A percentile compares a stretch with the other conserved stretches of the same genome.
These are phyloP conservation scores for Colletotrichum sp. DNA, from an alignment of 2,329 filamentous ascomycete genomes.

Conservation along the genomic window DNA sequence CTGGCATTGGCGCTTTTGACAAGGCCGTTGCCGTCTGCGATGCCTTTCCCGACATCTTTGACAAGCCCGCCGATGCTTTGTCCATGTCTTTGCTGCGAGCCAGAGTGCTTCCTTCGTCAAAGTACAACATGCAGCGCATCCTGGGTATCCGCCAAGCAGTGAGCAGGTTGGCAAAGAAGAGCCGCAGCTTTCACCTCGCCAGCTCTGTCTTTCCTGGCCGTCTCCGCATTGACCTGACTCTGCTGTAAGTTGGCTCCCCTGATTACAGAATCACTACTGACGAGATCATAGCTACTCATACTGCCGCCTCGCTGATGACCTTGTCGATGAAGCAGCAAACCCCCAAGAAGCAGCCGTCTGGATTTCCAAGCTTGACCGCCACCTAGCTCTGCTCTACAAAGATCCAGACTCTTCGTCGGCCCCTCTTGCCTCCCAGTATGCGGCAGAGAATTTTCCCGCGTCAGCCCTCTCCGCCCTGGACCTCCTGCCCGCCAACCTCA, in stretches of 20 bases:
- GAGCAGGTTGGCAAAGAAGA: conserved; percentile 64
- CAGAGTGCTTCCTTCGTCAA: conserved; percentile 46
- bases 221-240: conserved; percentile 70
- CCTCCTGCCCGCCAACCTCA: conserved; percentile 61
- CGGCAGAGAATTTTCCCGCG: conserved; percentile 56
- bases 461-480: conserved; percentile 59
- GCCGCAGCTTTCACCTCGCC: conserved; percentile 76
- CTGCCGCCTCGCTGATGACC: conserved; percentile 75
- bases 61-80: conserved; percentile 46
- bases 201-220: conserved; percentile 72
- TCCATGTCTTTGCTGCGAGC: conserved; percentile 58
- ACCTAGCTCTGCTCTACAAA: conserved; percentile 59
- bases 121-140: conserved; percentile 64
- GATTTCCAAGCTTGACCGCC: conserved; percentile 62
- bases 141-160: conserved; percentile 65
- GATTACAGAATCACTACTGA: conserved; percentile 3
- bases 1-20: conserved; percentile 72
- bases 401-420: conserved; percentile 24
- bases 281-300: conserved; percentile 65
- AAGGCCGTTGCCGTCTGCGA: conserved; percentile 70
- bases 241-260: conserved; percentile 52
- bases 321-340: conserved; percentile 68
- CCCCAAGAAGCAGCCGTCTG: conserved; percentile 58
- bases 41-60: conserved; percentile 65
- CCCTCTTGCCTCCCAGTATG: conserved; percentile 32